These are phyloP conservation scores for Trichoderma lentiforme DNA, from an alignment of 2,329 filamentous ascomycete species.

Conservation along the genomic window DNA sequence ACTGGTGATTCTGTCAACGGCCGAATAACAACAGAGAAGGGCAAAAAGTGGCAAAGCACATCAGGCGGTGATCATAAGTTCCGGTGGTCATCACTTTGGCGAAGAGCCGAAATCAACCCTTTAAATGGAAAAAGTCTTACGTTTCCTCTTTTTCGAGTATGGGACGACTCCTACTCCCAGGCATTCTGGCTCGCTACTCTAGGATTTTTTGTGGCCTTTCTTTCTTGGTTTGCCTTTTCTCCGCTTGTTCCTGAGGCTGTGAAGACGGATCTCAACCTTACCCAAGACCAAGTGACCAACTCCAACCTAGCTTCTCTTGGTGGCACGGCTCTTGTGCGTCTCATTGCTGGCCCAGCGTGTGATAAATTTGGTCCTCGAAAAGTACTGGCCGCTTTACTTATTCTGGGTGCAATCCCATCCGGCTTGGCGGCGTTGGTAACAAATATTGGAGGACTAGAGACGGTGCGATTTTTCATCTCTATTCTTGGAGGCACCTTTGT, in stretches of 20 bases:
- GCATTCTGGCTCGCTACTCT: slow-evolving; percentile 1
- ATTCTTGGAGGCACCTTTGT: slow-evolving; percentile 77
- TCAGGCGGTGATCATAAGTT: neutral
- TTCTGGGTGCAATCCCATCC: slow-evolving; percentile 75
- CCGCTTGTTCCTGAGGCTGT: slow-evolving; percentile 77
- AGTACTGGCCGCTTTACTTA: slow-evolving; percentile 74
- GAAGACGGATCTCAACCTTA: slow-evolving; percentile 71
- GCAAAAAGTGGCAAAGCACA: neutral
- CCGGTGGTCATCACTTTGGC: neutral
- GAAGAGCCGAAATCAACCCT: neutral
- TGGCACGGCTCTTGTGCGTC: slow-evolving; percentile 68
- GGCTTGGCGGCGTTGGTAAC: slow-evolving; percentile 76
- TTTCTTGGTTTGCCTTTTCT: slow-evolving; percentile 70
- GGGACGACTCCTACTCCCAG: neutral
- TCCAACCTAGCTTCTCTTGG: slow-evolving; percentile 83
- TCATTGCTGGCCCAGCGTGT: slow-evolving; percentile 78
- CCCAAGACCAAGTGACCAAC: slow-evolving; percentile 70
- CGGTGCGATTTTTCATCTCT: slow-evolving; percentile 75
- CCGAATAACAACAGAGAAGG: neutral
- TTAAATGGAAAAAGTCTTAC: slow-evolving; percentile 2
- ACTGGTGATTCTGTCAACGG: neutral
- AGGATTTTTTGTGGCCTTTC: slow-evolving; percentile 1
- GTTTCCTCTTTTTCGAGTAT: neutral
- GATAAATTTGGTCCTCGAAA: slow-evolving; percentile 77
- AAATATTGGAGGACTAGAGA: slow-evolving; percentile 59